Conservation (phyloP, 2,329 filamentous ascomycete species). For the Fusarium nematophilum region DNA sequence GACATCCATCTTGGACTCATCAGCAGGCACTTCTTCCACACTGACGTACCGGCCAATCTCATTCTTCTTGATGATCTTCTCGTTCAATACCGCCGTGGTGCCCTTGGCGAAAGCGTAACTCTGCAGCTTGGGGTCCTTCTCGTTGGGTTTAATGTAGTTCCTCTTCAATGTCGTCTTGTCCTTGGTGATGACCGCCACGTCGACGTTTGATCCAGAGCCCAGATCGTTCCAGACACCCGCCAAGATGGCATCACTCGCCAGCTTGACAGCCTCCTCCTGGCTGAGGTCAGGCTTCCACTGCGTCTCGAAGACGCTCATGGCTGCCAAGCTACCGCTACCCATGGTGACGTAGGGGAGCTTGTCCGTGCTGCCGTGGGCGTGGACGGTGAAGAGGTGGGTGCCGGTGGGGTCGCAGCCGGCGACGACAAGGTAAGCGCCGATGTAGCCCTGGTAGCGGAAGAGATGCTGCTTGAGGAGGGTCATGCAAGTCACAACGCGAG, state of each 20-base stretch:
- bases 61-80: conserved; percentile 94
- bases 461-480: conserved; percentile 99
- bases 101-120: conserved; percentile 92
- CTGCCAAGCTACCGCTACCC: conserved; percentile 94
- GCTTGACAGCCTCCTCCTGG: conserved; percentile 82
- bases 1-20: conserved; percentile 77
- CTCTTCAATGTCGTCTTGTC: conserved; percentile 95
- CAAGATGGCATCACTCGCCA: conserved; percentile 88
- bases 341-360: conserved; percentile 99
- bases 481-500: conserved; percentile 98
- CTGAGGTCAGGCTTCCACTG: conserved; percentile 86
- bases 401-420: conserved; percentile 97
- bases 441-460: conserved; percentile 97
- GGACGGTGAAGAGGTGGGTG: conserved; percentile 95
- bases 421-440: conserved; percentile 97
- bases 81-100: conserved; percentile 95
- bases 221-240: conserved; percentile 99
- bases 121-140: conserved; percentile 89
- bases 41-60: conserved; percentile 95
- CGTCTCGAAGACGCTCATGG: conserved; percentile 98
- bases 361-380: conserved; percentile 97
- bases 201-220: conserved; percentile 96
- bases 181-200: conserved; percentile 93
- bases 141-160: conserved; percentile 94
- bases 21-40: conserved; percentile 83